Base-by-base conservation (phyloP, 1,284 basidiomycete genomes). In the Tranzscheliella williamsii region DNA sequence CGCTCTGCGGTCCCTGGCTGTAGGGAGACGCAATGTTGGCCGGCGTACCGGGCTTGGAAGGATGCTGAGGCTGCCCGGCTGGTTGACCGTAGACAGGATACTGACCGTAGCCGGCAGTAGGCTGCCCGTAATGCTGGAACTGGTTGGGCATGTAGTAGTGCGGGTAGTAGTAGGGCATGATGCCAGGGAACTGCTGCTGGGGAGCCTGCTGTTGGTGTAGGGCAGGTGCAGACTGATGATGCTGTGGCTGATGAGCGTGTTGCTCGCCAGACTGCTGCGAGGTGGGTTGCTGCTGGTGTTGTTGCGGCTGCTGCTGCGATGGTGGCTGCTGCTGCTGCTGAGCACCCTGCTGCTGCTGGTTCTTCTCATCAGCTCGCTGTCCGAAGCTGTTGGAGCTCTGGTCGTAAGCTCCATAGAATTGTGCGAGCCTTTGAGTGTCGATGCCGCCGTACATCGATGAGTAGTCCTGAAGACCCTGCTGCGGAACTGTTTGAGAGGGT, bases 131-230 rank as follows among this genome's bases (percentile, higher is more conserved):
- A 56, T 75, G 75, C 58, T 75, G 73, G 72, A 76, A 77, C 54
- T 77, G 75, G 66, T 71, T 72, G 24, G 73, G 74, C 62, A 75
- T 64, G 63, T 77, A 77, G 72, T 77, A 77, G 42, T 72, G 72
- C 11, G 74, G 73, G 56, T 77, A 77, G 70, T 77, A 77, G 62
- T 73, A 73, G 16, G 75, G 75, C 71, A 75, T 73, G 51, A 76
- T 62, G 42, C 72, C 70, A 7, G 73, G 69, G 69, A 65, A 76
- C 40, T 58, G 57, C 67, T 73, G 72, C 40, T 58, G 58, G 26
- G 65, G 67, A 33, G 64, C 63, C 43, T 66, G 67, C 45, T 60
- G 73, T 54, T 63, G 62, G 49, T 70, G 67, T 13, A 62, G 43
- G 23, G 53, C 57, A 18, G 58, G 58, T 29, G 47, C 53, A 15